Base-by-base conservation (phyloP, 257 asterid genomes). In the Prunella vulgaris region DNA sequence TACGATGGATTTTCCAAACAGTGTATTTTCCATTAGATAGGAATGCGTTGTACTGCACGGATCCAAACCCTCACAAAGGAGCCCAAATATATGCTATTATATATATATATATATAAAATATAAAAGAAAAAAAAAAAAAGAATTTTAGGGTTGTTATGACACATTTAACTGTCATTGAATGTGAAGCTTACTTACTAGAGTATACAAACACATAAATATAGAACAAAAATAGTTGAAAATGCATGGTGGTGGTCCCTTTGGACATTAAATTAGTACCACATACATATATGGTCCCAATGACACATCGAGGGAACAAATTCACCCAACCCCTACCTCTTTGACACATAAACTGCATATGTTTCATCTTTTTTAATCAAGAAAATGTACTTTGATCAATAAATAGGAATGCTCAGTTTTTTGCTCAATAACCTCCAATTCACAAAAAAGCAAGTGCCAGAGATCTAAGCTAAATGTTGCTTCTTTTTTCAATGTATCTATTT, bases 251-350 rank as follows among this genome's bases (percentile, higher is more conserved):
- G 70, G 79, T 75, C 74, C 79, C 58, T 18, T 60, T 9, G 62
- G 28, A 48, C 21, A 58, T 58, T 46, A 60, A 27, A 28, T 38
- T 22, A 35, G 66, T 52, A 51, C 57, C 33, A 64, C n/a, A n/a
- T n/a, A n/a, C n/a, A n/a, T n/a, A n/a, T n/a, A n/a, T 76, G 80
- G 76, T 76, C 80, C 80, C 80, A 21, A 61, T 22, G 10, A 7
- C 51, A 22, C n/a, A 46, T 1, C n/a, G 28, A 60, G 40, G 32
- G 58, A 67, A 74, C 73, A 68, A 59, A 56, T 30, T 62, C 65
- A 30, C 79, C 37, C 8, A 20, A 56, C 51, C 69, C 74, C 56
- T 33, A 30, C 76, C 80, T 22, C 60, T 54, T 27, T 40, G 46
- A 18, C 72, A 64, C 68, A 70, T 40, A 53, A 70, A 75, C 37